Evolutionary conservation across 495 filamentous ascomycete species (phyloP).

Genomic region (Acidomyces sp.): DNA sequence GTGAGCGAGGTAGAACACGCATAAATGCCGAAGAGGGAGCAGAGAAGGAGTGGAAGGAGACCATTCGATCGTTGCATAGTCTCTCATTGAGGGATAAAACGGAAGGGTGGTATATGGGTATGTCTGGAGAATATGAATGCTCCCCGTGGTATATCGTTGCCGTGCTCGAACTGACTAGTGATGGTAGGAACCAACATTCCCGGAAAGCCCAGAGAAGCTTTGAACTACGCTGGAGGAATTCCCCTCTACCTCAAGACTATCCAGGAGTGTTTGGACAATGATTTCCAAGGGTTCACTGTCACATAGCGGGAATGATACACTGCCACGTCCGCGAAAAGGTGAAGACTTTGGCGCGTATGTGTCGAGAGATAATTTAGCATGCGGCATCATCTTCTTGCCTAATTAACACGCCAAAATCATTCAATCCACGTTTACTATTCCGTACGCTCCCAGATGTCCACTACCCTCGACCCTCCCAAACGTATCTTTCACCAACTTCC

Average conservation of each 20-base stretch:
- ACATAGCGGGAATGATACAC: too few relatives aligned
- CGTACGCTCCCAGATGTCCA: too few relatives aligned
- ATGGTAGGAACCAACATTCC: slow-evolving; percentile 9
- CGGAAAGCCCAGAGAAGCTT: slow-evolving; percentile 10
- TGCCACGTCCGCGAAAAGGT: too few relatives aligned
- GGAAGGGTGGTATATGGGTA: slow-evolving; percentile 16
- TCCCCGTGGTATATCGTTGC: not conserved
- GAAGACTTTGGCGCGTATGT: too few relatives aligned
- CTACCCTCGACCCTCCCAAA: too few relatives aligned
- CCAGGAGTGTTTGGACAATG: slow-evolving; percentile 5
- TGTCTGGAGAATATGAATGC: not conserved
- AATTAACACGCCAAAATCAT: too few relatives aligned
- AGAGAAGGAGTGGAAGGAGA: slow-evolving; percentile 30
- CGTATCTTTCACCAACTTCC: slow-evolving; percentile 35
- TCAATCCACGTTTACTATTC: too few relatives aligned
- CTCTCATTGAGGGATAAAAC: slow-evolving; percentile 8
- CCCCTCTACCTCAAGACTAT: slow-evolving; percentile 14
- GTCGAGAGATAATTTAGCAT: too few relatives aligned
- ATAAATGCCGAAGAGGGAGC: slow-evolving; percentile 32
- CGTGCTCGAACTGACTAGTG: not conserved
- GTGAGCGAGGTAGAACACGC: slow-evolving; percentile 22
- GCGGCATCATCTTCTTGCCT: too few relatives aligned
- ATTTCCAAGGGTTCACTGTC: slow-evolving; percentile 6
- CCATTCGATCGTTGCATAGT: slow-evolving; percentile 15
- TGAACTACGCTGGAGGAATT: slow-evolving; percentile 14